Percentiles rank a stretch among this genome's conserved stretches.
These are phyloP conservation scores for Eleusine coracana DNA, from an alignment of 176 grass and related monocot species.

Conservation along the genomic window DNA sequence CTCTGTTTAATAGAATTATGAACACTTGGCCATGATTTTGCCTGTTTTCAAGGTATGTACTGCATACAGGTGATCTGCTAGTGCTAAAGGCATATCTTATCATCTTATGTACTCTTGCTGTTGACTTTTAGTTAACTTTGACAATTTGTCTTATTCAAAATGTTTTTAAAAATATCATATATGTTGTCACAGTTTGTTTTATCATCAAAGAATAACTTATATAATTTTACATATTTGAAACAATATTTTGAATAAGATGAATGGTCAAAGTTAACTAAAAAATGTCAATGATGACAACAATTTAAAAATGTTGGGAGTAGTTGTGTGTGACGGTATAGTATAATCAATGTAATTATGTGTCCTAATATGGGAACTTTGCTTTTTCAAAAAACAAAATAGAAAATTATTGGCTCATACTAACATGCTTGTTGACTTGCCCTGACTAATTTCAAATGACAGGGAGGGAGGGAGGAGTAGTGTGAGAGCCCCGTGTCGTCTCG, in stretches of 20 bases:
- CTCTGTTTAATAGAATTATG: not conserved
- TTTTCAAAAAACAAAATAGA: not conserved
- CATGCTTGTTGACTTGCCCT: not conserved
- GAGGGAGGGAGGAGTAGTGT: no score
- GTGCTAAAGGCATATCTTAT: not conserved
- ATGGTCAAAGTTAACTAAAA: no score
- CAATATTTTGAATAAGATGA: no score
- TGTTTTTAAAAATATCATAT: no score
- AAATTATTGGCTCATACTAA: not conserved
- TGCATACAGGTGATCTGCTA: not conserved
- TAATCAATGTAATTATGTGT: not conserved
- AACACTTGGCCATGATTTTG: not conserved
- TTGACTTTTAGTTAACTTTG: no score
- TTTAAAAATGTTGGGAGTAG: no score
- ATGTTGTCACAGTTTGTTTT: no score
- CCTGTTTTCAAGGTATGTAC: not conserved
- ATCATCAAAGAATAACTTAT: no score
- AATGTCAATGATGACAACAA: no score
- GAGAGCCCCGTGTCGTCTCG: no score
- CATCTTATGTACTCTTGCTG: not conserved
- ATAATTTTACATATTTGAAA: no score
- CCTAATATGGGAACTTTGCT: not conserved
- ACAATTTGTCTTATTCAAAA: no score
- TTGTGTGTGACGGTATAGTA: not conserved
- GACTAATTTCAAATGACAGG: not conserved